Conservation (phyloP, 2,329 filamentous ascomycete genomes). For the Pseudocercospora cruenta region DNA sequence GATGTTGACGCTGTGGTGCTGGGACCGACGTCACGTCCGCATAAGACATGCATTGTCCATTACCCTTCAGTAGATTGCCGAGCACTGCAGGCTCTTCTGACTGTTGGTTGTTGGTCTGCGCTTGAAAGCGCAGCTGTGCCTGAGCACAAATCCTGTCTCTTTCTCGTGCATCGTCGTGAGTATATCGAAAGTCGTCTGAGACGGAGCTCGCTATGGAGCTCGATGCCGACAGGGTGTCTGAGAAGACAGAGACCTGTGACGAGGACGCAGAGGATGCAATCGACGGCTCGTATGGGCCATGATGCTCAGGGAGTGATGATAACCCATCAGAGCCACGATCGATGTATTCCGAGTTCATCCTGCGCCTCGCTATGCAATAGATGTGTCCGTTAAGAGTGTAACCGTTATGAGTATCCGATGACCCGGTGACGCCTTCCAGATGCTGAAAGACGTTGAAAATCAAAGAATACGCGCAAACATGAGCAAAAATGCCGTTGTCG, state of each 20-base stretch:
- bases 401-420: constrained; percentile 26
- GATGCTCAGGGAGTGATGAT: constrained; percentile 42
- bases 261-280: constrained; percentile 76
- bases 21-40: constrained; percentile 54
- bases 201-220: constrained; percentile 61
- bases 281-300: constrained; percentile 66
- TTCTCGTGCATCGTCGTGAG: constrained; percentile 36
- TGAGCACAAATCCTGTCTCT: constrained; percentile 29
- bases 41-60: constrained; percentile 33
- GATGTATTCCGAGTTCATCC: constrained; percentile 32
- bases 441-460: constrained; percentile 33
- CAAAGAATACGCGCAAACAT: constrained; percentile 26
- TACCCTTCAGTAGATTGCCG: constrained; percentile 18
- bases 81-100: constrained; percentile 12
- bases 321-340: constrained; percentile 32
- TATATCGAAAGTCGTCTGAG: constrained; percentile 62
- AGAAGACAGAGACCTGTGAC: constrained; percentile 78
- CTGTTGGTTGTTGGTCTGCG: constrained; percentile 16
- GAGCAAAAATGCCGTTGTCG: constrained; percentile 8
- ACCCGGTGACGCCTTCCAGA: constrained; percentile 36
- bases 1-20: constrained; percentile 65
- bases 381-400: constrained; percentile 34
- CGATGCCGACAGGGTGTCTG: constrained; percentile 56
- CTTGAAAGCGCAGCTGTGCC: constrained; percentile 24
- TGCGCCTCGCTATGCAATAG: constrained; percentile 28